Evolutionary conservation across 495 filamentous ascomycete species (phyloP).

Genomic region (Aspergillus bertholletiae): DNA sequence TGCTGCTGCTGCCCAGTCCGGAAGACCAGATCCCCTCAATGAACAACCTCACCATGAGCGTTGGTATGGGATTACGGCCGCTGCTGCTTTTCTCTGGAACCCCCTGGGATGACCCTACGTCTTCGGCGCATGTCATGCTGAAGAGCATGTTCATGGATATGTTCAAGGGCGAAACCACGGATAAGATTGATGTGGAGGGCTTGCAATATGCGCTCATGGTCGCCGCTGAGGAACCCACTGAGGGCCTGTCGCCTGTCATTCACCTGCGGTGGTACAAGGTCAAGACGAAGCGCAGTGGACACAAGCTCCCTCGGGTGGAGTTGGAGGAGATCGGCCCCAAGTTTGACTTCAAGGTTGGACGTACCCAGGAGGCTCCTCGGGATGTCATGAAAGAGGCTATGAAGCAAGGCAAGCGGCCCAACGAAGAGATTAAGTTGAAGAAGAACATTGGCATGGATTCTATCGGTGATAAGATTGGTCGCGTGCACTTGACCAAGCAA

Average conservation of each 20-base stretch:
- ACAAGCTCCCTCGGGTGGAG: slow-evolving; percentile 85
- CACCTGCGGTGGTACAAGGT: slow-evolving; percentile 84
- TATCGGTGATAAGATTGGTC: slow-evolving; percentile 92
- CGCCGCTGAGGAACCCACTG: slow-evolving; percentile 69
- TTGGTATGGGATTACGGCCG: slow-evolving; percentile 72
- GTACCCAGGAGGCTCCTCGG: slow-evolving; percentile 70
- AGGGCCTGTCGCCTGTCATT: slow-evolving; percentile 61
- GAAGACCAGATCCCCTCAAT: slow-evolving; percentile 65
- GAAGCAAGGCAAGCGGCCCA: slow-evolving; percentile 72
- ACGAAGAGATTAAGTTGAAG: slow-evolving; percentile 62
- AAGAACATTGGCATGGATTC: slow-evolving; percentile 92
- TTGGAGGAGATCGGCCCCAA: slow-evolving; percentile 93
- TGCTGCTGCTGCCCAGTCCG: slow-evolving; percentile 70
- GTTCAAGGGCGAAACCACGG: slow-evolving; percentile 72
- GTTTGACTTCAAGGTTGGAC: slow-evolving; percentile 87
- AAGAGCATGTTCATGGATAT: slow-evolving; percentile 89
- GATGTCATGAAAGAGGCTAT: slow-evolving; percentile 83
- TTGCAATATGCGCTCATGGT: slow-evolving; percentile 84
- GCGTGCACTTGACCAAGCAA: slow-evolving; percentile 89
- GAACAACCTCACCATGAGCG: slow-evolving; percentile 74
- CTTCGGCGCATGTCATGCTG: slow-evolving; percentile 71
- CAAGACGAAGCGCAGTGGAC: slow-evolving; percentile 77
- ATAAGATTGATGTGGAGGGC: slow-evolving; percentile 88
- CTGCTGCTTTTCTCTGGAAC: slow-evolving; percentile 84
- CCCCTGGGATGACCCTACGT: slow-evolving; percentile 72